A percentile compares a stretch with the other conserved stretches of the same genome.
These are phyloP conservation scores for Penicillium thymicola DNA, from an alignment of 2,329 filamentous ascomycete species.

Conservation along the genomic window DNA sequence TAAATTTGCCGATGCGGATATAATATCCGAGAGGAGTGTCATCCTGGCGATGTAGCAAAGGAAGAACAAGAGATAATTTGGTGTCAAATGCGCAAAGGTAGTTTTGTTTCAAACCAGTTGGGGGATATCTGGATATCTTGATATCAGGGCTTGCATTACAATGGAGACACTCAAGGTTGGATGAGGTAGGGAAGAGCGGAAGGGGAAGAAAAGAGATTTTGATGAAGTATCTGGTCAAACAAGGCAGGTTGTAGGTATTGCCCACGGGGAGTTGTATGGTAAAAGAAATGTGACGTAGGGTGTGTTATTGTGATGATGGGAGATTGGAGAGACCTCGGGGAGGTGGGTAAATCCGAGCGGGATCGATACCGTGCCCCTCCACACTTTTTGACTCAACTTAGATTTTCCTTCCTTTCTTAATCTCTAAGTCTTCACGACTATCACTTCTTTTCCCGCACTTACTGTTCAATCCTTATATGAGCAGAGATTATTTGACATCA, in stretches of 20 bases:
- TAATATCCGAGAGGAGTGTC: slow-evolving; percentile 13
- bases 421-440: background rate
- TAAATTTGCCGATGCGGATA: slow-evolving; percentile 28
- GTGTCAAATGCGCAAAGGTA: background rate
- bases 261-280: background rate
- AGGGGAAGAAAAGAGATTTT: background rate
- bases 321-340: background rate
- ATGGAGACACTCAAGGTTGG: background rate
- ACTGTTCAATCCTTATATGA: background rate
- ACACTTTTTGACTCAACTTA: slow-evolving; percentile 1
- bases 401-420: background rate
- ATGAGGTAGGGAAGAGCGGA: background rate
- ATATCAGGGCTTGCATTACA: background rate
- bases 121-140: background rate
- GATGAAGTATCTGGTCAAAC: background rate
- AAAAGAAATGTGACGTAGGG: background rate
- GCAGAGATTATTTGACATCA: slow-evolving; percentile 36
- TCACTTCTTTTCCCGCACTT: background rate
- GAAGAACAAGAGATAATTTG: background rate
- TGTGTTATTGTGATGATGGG: background rate
- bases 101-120: background rate
- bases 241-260: no score
- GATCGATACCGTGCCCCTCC: slow-evolving; percentile 9
- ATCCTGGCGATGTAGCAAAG: slow-evolving; percentile 3
- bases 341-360: slow-evolving; percentile 3